A percentile compares a stretch with the other conserved stretches of the same genome.
Conservation (phyloP, 2,329 filamentous ascomycete species). For the Neoascochyta sp. region DNA sequence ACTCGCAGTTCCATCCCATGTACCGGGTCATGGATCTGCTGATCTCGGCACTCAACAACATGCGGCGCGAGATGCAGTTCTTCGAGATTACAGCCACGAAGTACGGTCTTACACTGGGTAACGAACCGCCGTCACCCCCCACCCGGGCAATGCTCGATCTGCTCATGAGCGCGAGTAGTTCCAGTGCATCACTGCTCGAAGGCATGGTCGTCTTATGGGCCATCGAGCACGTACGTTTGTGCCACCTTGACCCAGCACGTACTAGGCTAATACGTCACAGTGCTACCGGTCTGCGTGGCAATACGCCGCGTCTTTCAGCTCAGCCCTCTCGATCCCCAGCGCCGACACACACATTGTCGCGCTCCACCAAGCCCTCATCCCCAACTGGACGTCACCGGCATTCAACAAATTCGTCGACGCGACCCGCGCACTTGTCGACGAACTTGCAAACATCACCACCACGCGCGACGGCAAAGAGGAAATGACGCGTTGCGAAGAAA, state of each 20-base stretch:
- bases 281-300: constrained; percentile 49
- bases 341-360: constrained; percentile 46
- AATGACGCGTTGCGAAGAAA: constrained; percentile 46
- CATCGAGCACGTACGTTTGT: constrained; percentile 58
- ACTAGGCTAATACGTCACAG: constrained; percentile 21
- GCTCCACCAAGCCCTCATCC: constrained; percentile 49
- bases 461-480: constrained; percentile 48
- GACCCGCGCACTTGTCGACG: constrained; percentile 47
- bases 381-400: constrained; percentile 50
- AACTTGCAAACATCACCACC: constrained; percentile 48
- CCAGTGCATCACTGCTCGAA: constrained; percentile 57
- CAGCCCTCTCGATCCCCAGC: constrained; percentile 36
- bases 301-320: constrained; percentile 46
- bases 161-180: constrained; percentile 55
- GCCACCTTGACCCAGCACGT: neutral
- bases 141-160: constrained; percentile 57
- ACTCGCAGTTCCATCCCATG: constrained; percentile 47
- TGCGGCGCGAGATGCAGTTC: constrained; percentile 64
- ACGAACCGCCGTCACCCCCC: constrained; percentile 45
- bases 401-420: constrained; percentile 51
- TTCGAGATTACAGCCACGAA: constrained; percentile 62
- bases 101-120: constrained; percentile 54
- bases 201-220: constrained; percentile 71
- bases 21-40: constrained; percentile 60
- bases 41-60: constrained; percentile 62